Evolutionary conservation across 78 protist genomes (phyloP).

Genomic region (Anaeramoeba ignava): DNA sequence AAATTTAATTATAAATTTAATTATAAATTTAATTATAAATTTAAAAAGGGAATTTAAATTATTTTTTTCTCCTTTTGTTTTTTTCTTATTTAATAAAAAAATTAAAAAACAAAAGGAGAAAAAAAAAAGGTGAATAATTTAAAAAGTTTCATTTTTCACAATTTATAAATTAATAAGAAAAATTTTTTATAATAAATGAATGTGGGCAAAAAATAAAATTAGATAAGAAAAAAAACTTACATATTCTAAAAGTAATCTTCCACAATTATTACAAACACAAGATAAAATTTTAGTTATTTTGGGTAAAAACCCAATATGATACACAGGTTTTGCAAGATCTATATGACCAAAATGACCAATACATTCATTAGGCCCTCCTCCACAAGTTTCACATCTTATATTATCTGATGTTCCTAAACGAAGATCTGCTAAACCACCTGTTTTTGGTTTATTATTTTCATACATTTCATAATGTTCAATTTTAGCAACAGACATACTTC

Average conservation of each 20-base stretch:
- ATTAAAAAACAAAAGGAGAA: background rate
- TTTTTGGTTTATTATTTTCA: slow-evolving; percentile 62
- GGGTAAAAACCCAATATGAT: slow-evolving; percentile 67
- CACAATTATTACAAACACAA: slow-evolving; percentile 75
- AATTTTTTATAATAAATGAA: too few relatives aligned
- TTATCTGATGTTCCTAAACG: slow-evolving; percentile 79
- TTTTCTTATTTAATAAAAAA: background rate
- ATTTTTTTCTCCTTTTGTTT: background rate
- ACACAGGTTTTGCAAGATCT: slow-evolving; percentile 77
- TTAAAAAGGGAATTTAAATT: too few relatives aligned
- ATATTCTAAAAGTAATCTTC: slow-evolving; percentile 6
- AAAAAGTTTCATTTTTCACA: background rate
- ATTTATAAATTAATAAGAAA: background rate
- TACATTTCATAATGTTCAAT: slow-evolving; percentile 25
- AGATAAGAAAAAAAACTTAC: slow-evolving; percentile 5
- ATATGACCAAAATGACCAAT: slow-evolving; percentile 98
- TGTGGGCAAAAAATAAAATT: background rate
- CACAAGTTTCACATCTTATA: slow-evolving; percentile 70
- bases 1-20: too few relatives aligned
- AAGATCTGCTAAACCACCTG: slow-evolving; percentile 76
- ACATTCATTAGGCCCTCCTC: slow-evolving; percentile 57
- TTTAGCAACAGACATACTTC: slow-evolving; percentile 29
- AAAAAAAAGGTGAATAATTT: background rate
- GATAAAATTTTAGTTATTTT: slow-evolving; percentile 44
- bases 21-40: too few relatives aligned